A percentile compares a stretch with the other conserved stretches of the same genome.
phyloP scores from a whole-genome alignment of 345 rosid species.

The Gossypium rotundifolium region DNA sequence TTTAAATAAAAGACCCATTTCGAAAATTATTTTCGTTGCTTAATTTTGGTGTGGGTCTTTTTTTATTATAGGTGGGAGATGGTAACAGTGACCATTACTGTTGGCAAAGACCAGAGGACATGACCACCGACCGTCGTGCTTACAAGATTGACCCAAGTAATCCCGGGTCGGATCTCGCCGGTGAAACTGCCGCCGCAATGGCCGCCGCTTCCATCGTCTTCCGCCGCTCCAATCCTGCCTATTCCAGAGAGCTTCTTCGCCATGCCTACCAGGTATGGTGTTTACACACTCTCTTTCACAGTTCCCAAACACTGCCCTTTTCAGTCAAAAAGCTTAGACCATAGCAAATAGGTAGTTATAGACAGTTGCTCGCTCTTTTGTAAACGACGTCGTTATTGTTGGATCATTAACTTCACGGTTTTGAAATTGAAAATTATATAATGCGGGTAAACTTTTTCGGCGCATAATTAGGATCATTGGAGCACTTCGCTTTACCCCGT shows the following conservation, averaged over 20 bases:
- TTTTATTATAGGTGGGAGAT: conserved; percentile 72
- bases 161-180: conserved; percentile 98
- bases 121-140: conserved; percentile 94
- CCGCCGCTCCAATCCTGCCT: conserved; percentile 63
- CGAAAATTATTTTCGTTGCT: not conserved
- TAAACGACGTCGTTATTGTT: not conserved
- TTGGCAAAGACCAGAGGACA: conserved; percentile 99
- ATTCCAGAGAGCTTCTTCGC: conserved; percentile 62
- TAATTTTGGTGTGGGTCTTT: not conserved
- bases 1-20: not conserved
- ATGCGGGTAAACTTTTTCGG: conserved; percentile 17
- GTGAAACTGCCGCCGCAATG: conserved; percentile 98
- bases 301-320: not conserved
- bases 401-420: not conserved
- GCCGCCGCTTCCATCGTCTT: conserved; percentile 96
- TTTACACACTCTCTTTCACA: not conserved
- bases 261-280: conserved; percentile 77
- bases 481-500: conserved; percentile 4
- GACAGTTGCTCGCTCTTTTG: not conserved
- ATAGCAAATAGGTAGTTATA: conserved; percentile 13
- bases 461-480: conserved; percentile 35
- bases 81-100: conserved; percentile 97
- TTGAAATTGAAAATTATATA: conserved; percentile 1
- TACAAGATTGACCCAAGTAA: conserved; percentile 82
- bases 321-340: not conserved